A percentile compares a stretch with the other conserved stretches of the same genome.
Conservation (phyloP, 2,329 filamentous ascomycete genomes). For the Pseudopithomyces maydicus region DNA sequence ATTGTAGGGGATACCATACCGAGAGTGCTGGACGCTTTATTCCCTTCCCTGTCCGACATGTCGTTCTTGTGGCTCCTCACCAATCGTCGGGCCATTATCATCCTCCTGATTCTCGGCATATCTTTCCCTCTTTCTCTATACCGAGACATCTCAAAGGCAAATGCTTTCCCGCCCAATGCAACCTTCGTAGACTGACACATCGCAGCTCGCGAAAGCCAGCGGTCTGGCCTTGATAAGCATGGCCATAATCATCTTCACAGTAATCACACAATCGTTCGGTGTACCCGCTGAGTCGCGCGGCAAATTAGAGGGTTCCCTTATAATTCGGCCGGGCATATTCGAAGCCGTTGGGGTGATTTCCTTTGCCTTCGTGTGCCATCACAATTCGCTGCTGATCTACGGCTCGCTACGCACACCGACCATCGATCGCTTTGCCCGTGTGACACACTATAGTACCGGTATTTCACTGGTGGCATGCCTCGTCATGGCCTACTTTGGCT, state of each 20-base stretch:
- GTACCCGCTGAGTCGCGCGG: slow-evolving; percentile 76
- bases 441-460: slow-evolving; percentile 91
- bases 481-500: slow-evolving; percentile 84
- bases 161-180: slow-evolving; percentile 6
- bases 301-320: slow-evolving; percentile 68
- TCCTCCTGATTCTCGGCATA: slow-evolving; percentile 82
- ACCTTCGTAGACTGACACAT: slow-evolving; percentile 35
- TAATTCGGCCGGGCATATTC: slow-evolving; percentile 89
- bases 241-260: slow-evolving; percentile 84
- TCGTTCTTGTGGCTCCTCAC: slow-evolving; percentile 83
- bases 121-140: slow-evolving; percentile 94
- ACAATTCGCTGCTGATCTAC: slow-evolving; percentile 97
- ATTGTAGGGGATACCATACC: slow-evolving; percentile 97
- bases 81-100: slow-evolving; percentile 81
- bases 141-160: slow-evolving; percentile 87
- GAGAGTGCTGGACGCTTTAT: slow-evolving; percentile 81
- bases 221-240: slow-evolving; percentile 93
- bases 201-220: slow-evolving; percentile 90
- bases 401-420: slow-evolving; percentile 93
- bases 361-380: slow-evolving; percentile 82
- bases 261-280: slow-evolving; percentile 80
- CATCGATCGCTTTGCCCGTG: slow-evolving; percentile 88
- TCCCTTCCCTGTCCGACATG: slow-evolving; percentile 73
- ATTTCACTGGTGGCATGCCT: slow-evolving; percentile 93
- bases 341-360: slow-evolving; percentile 98